Base-by-base conservation (phyloP, 768 basidiomycete species). In the Boletus speciosus region DNA sequence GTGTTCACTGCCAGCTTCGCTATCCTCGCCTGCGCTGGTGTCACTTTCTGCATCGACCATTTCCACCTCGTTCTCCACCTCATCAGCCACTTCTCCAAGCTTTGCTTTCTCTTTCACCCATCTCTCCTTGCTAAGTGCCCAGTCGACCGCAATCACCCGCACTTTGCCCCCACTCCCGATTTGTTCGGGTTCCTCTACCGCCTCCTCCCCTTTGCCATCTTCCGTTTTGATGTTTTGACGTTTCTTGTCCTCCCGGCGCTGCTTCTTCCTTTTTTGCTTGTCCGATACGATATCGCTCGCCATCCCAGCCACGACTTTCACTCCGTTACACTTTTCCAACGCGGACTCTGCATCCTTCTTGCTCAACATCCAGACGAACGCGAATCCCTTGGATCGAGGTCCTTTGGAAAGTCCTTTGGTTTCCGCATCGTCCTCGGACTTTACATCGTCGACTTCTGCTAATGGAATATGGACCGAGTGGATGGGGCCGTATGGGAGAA, bases 301-400 rank as follows among this genome's bases (percentile, higher is more conserved):
- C 43, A 81, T 75, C 4, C 89, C 90, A 27, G 82, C 80, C 21
- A 79, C 76, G 16, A 93, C 73, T 10, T 77, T 78, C 67, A 81
- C 84, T 16, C 90, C 91, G 63, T 96, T 96, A 57, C 90, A 84
- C 12, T 77, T 82, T 61, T 84, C 84, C 54, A 96, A 76, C 0
- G 93, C 94, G 48, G 76, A 75, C 67, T 94, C 88, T 9, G 93
- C 95, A 63, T 94, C 90, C 53, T 86, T 86, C 66, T 81, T 85
- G 64, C 83, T 84, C 59, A 93, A 70, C 82, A 92, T 93, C 92
- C 93, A 96, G 10, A 98, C 85, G 63, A 98, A 98, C 0, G 93
- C 96, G 61, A 96, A 98, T 0, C 95, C 93, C 61, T 87, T 86
- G 40, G 81, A 76, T 31, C 80, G 75, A 23, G 54, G 11, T 12